Evolutionary conservation across 148 eudicot species (phyloP), one percentile per base, ranked within the genome.

Genomic region (Vaccinium myrtillus): DNA sequence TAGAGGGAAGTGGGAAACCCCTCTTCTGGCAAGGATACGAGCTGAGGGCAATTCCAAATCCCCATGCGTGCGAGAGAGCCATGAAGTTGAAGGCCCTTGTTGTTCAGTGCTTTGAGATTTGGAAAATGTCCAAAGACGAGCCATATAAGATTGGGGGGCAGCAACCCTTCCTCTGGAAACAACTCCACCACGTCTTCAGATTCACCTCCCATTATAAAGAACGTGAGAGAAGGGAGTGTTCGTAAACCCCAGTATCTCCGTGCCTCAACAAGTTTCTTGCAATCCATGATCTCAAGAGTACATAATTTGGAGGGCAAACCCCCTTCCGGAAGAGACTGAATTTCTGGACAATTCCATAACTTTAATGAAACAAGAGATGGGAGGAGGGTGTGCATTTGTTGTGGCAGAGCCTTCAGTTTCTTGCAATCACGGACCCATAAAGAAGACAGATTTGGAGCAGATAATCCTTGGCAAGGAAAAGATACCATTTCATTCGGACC

Each of bases 1-100:
- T 19, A 51, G 51, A 77, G 36, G 56, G 80, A 77, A 36, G 16
- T 0, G 39, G 39, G 80, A 51, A 77, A 9, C 19, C 80, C 80
- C 80, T 23, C 80, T 77, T 77, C 50, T 1, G 80, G 80, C 59
- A 51, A 51, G 80, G 80, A 77, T 16, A n/a, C 18, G 19, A 77
- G 80, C 15, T 77, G 30, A 50, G 21, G 36, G 59, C 80, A 77
- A 19, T 77, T 4, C 2, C 10, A 12, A 32, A 77, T 77, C 8
- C 2, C 0, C 39, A 23, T 32, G 14, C 2, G 5, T 76, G 51
- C 3, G 46, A 77, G 80, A 77, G 59, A 77, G 59, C 58, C 58
- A 55, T 13, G 58, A 55, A 55, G 58, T 0, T 55, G 58, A 55
- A 55, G 58, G 58, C 58, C 32, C 13, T 14, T 48, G 30, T 76